Percentiles rank a stretch among this genome's conserved stretches.
Conservation (phyloP, 2,329 filamentous ascomycete genomes). For the Purpureocillium lavendulum region DNA sequence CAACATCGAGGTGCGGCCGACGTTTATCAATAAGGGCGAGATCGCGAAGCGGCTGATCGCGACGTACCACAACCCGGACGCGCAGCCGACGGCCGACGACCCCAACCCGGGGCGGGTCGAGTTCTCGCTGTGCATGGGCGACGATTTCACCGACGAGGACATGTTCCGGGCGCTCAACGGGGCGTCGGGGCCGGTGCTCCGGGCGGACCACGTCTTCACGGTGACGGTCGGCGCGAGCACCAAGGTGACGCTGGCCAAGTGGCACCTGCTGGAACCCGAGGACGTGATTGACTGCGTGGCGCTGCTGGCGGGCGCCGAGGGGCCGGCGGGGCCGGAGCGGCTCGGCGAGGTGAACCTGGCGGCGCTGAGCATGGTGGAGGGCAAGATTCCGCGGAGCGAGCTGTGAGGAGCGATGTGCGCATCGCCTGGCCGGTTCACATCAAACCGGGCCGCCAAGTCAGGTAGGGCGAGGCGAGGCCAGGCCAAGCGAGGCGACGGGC, state of each 20-base stretch:
- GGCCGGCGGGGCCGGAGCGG: constrained; percentile 25
- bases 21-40: constrained; percentile 96
- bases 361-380: constrained; percentile 44
- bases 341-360: constrained; percentile 48
- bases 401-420: not conserved
- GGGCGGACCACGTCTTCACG: constrained; percentile 66
- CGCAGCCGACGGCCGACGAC: constrained; percentile 34
- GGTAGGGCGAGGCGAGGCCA: not conserved
- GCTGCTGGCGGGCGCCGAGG: constrained; percentile 42
- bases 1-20: constrained; percentile 92
- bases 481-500: not conserved
- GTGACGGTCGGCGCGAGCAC: constrained; percentile 87
- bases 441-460: too few relatives aligned
- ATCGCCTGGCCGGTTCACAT: too few relatives aligned
- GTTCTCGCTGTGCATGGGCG: constrained; percentile 84
- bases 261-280: constrained; percentile 80
- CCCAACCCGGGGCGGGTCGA: constrained; percentile 50
- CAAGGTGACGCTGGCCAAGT: constrained; percentile 84
- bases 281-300: constrained; percentile 71
- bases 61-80: constrained; percentile 52
- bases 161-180: constrained; percentile 76
- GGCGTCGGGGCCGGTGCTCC: constrained; percentile 43
- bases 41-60: constrained; percentile 78
- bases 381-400: constrained; percentile 32
- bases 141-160: constrained; percentile 98